Evolutionary conservation across 768 basidiomycete species (phyloP).

Genomic region (Tulasnella sp.): DNA sequence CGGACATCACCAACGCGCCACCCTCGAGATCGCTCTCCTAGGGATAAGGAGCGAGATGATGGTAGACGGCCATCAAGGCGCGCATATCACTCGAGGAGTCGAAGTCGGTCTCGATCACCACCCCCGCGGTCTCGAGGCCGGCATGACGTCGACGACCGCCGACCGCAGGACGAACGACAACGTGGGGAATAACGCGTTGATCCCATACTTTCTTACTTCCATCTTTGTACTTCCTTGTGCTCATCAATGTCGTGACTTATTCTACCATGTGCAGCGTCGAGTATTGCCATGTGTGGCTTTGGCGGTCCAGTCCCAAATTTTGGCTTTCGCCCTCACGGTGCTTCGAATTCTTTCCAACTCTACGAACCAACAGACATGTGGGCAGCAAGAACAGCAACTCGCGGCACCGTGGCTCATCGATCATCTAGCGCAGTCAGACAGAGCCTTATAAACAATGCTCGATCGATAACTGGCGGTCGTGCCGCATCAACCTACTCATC

Average conservation of each 20-base stretch:
- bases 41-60: neutral
- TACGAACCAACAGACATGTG: neutral
- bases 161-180: neutral
- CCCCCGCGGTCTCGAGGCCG: neutral
- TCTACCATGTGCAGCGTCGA: neutral
- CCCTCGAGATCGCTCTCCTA: neutral
- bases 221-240: neutral
- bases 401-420: neutral
- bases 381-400: conserved; percentile 8
- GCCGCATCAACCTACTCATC: neutral
- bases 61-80: neutral
- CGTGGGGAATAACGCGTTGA: neutral
- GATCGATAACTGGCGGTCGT: neutral
- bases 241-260: neutral
- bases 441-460: conserved; percentile 4
- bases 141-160: neutral
- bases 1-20: neutral
- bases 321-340: conserved; percentile 12
- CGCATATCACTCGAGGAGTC: neutral
- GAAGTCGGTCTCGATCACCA: neutral
- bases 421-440: neutral
- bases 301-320: conserved; percentile 8
- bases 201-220: neutral
- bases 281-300: neutral
- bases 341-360: neutral